Evolutionary conservation across 495 filamentous ascomycete genomes (phyloP), one percentile per base, ranked within the genome.

Genomic region (Apodospora peruviana): DNA sequence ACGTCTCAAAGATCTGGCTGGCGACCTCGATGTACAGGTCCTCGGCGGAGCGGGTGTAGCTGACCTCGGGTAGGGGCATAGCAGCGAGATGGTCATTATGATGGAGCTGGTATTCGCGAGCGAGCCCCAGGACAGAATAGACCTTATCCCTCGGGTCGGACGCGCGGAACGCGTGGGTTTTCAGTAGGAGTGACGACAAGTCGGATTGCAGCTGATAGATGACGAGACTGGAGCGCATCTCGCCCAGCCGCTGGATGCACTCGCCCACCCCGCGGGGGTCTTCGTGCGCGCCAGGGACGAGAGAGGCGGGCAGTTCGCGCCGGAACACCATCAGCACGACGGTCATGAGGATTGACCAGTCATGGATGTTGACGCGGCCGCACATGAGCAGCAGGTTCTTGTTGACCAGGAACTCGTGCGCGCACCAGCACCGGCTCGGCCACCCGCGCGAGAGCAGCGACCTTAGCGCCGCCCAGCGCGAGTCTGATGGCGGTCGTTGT

Each of bases 341-440:
- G 21, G 10, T 27, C 8, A 24, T 40, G 9, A 51, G 29, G 2
- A 32, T 12, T 5, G 8, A 2, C 41, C 34, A 45, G 34, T 25
- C 22, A 5, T 29, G 40, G 18, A 51, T 14, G 10, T 36, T 34
- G n/a, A 27, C 7, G 14, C 23, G 27, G 4, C 41, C 48, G 35
- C 48, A 51, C 48, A 51, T 45, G 32, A 51, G 18, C 9, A 24
- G 39, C 12, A 51, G 17, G 41, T 45, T 40, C 4, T 40, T 16
- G 41, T 51, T 51, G 32, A 19, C 17, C 2, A 51, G 40, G 22
- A 51, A 51, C 22, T 51, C 48, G n/a, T 51, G 48, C 5, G 48
- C 40, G 18, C 48, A 51, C 48, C 48, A 51, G 41, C 48, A 45
- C n/a, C 48, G 48, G 7, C 39, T 23, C 2, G 48, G 40, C 47